These are phyloP conservation scores for Ustilago vetiveriae DNA, from an alignment of 1,284 basidiomycete genomes.

Conservation along the genomic window DNA sequence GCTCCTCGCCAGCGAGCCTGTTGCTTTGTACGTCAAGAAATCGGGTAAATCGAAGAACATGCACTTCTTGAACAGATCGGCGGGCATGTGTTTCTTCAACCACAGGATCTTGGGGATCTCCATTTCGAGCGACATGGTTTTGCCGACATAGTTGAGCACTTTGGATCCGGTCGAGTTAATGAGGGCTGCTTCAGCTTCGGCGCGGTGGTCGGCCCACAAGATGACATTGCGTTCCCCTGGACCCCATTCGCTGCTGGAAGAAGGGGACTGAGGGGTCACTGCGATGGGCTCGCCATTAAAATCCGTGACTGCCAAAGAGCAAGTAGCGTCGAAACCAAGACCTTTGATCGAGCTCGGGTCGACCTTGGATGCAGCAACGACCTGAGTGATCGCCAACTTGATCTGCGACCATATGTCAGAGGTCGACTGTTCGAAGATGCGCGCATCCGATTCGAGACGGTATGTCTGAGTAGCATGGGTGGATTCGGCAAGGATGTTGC, in stretches of 20 bases:
- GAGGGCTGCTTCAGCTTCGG: slow-evolving; percentile 85
- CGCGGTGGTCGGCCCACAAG: slow-evolving; percentile 79
- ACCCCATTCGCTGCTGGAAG: slow-evolving; percentile 17
- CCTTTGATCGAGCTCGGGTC: slow-evolving; percentile 79
- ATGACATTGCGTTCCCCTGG: slow-evolving; percentile 56
- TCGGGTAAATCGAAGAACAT: slow-evolving; percentile 98
- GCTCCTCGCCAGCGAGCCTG: slow-evolving; percentile 80
- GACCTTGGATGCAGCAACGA: slow-evolving; percentile 76
- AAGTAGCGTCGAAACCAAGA: slow-evolving; percentile 95
- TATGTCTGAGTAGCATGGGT: slow-evolving; percentile 83
- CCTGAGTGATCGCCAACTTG: slow-evolving; percentile 75
- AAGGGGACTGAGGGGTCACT: slow-evolving; percentile 77
- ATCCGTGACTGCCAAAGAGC: slow-evolving; percentile 89
- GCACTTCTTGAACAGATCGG: slow-evolving; percentile 79
- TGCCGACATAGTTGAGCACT: slow-evolving; percentile 93
- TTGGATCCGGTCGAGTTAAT: slow-evolving; percentile 87
- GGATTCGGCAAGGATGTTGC: slow-evolving; percentile 80
- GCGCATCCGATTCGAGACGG: slow-evolving; percentile 83
- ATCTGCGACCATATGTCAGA: slow-evolving; percentile 80
- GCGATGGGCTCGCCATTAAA: slow-evolving; percentile 76
- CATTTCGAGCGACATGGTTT: slow-evolving; percentile 80
- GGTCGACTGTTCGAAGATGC: slow-evolving; percentile 90
- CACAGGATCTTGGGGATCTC: slow-evolving; percentile 86
- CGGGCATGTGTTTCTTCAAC: slow-evolving; percentile 88
- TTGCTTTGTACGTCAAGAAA: slow-evolving; percentile 92